These are phyloP conservation scores for Allium sativum DNA, from an alignment of 106 monocot genomes.

Conservation along the genomic window DNA sequence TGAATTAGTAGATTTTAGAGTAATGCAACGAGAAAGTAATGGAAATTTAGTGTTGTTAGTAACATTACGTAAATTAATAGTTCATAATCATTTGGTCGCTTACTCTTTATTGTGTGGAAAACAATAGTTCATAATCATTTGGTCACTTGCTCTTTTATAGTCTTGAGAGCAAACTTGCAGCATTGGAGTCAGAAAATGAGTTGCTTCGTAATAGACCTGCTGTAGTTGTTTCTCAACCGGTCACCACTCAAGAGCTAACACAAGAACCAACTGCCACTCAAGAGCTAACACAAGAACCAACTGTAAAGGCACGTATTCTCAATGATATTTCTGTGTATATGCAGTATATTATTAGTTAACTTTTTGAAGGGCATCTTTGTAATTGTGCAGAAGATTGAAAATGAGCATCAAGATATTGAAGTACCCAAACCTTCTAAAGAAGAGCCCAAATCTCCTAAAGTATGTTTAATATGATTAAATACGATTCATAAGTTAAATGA, in stretches of 20 bases:
- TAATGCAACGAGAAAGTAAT: too few species aligned
- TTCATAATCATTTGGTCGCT: too few species aligned
- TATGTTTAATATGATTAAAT: background rate
- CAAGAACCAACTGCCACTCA: background rate
- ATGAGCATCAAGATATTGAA: constrained; percentile 26
- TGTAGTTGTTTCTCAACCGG: constrained; percentile 19
- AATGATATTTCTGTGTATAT: background rate
- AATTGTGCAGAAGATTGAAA: constrained; percentile 38
- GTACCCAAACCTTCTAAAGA: constrained; percentile 15
- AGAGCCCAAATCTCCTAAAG: constrained; percentile 27
- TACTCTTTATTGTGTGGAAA: too few species aligned
- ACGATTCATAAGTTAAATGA: background rate
- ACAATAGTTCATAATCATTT: too few species aligned
- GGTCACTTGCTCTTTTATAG: constrained; percentile 11
- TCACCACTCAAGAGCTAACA: constrained; percentile 12
- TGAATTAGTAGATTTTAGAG: too few species aligned
- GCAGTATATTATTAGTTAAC: background rate
- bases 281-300: background rate
- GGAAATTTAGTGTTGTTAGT: too few species aligned
- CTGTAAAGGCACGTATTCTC: background rate
- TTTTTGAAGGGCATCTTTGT: background rate
- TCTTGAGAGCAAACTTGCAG: constrained; percentile 54
- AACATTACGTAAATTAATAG: too few species aligned
- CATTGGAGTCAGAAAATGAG: constrained; percentile 66
- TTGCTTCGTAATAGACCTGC: constrained; percentile 38